Conservation (phyloP, 306 rosid species). For the Canavalia gladiata region DNA sequence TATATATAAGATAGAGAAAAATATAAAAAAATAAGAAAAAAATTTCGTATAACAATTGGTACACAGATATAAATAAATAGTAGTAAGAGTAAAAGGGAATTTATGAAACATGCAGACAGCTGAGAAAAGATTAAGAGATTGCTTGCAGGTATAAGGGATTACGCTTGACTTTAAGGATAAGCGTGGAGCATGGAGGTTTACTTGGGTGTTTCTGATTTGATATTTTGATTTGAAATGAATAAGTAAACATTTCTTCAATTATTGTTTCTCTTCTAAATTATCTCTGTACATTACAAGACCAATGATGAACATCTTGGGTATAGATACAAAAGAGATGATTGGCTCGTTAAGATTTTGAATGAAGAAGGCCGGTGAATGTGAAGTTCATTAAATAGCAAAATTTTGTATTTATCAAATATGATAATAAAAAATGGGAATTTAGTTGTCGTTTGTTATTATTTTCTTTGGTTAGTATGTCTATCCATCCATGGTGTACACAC, state of each 20-base stretch:
- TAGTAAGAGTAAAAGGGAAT: not conserved
- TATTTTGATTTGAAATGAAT: slow-evolving; percentile 25
- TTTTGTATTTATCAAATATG: not conserved
- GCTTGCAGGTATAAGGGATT: slow-evolving; percentile 49
- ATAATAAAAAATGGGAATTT: not conserved
- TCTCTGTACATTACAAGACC: not conserved
- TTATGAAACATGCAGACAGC: not conserved
- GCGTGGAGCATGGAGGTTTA: slow-evolving; percentile 42
- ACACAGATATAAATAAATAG: not conserved
- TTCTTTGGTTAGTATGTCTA: not conserved
- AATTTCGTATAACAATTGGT: not conserved
- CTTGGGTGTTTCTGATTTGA: slow-evolving; percentile 31
- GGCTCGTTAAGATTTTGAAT: no score
- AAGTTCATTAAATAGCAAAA: not conserved
- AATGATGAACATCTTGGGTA: no score
- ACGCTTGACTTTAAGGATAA: slow-evolving; percentile 47
- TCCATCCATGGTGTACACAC: not conserved
- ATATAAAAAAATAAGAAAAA: no score
- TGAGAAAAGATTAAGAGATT: slow-evolving; percentile 42
- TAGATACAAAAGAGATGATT: no score
- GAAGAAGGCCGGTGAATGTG: no score
- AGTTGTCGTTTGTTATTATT: not conserved
- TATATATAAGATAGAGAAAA: no score
- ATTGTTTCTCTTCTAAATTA: not conserved
- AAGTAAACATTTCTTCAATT: slow-evolving; percentile 16